A percentile compares a stretch with the other conserved stretches of the same genome.
These are phyloP conservation scores for Colletotrichum acutatum DNA, from an alignment of 2,329 filamentous ascomycete genomes.

Conservation along the genomic window DNA sequence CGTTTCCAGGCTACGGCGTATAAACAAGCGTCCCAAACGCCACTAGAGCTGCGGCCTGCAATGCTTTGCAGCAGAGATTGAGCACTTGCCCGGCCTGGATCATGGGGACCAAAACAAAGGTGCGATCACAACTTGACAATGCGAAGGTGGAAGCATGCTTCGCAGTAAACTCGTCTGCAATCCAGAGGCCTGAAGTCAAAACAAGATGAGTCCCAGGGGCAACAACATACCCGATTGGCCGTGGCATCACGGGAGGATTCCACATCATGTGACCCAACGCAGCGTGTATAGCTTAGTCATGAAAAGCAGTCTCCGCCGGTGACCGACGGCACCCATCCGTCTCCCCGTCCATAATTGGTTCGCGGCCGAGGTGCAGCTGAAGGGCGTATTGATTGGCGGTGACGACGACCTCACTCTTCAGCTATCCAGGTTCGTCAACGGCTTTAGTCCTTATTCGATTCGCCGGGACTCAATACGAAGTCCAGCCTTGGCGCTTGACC, in stretches of 20 bases:
- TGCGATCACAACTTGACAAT: not conserved
- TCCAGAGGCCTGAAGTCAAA: constrained; percentile 24
- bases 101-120: fast-evolving
- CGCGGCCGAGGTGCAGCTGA: not conserved
- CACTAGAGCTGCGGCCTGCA: not conserved
- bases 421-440: not conserved
- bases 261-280: not conserved
- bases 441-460: not conserved
- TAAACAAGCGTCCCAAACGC: not conserved
- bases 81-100: not conserved
- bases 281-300: not conserved
- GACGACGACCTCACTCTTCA: not conserved
- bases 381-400: constrained; percentile 10
- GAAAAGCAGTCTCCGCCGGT: not conserved
- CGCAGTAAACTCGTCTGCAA: not conserved
- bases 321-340: not conserved
- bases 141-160: not conserved
- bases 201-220: constrained; percentile 14
- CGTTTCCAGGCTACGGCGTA: not conserved
- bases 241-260: not conserved
- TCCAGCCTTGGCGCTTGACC: not conserved
- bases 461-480: not conserved
- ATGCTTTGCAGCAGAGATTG: not conserved
- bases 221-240: constrained; percentile 7
- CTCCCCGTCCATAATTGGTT: not conserved